A percentile compares a stretch with the other conserved stretches of the same genome.
phyloP scores from a whole-genome alignment of 805 yeast genomes.

The Lipomyces starkeyi region DNA sequence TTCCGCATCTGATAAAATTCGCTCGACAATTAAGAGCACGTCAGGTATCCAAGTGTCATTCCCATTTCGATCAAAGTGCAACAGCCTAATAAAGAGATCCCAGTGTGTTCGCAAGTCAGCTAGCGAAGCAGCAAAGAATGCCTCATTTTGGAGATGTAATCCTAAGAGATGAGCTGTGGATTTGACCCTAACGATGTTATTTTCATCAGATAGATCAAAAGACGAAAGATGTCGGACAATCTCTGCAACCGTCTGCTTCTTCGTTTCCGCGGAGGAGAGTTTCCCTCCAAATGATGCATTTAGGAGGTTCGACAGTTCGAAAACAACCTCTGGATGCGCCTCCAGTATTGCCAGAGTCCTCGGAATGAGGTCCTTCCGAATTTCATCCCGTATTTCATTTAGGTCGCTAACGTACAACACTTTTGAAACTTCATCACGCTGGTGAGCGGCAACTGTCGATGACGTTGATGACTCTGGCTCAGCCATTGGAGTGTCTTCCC shows the following conservation, averaged over 20 bases:
- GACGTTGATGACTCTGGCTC: neutral
- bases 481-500: conserved; percentile 11
- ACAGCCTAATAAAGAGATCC: conserved; percentile 33
- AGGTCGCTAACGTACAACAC: conserved; percentile 32
- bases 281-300: conserved; percentile 30
- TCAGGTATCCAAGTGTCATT: conserved; percentile 59
- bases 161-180: conserved; percentile 41
- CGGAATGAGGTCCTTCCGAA: conserved; percentile 35
- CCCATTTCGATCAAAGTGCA: conserved; percentile 18
- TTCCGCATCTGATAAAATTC: conserved; percentile 60
- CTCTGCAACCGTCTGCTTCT: conserved; percentile 6
- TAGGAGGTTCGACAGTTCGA: conserved; percentile 36
- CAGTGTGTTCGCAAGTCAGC: conserved; percentile 30
- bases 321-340: conserved; percentile 38
- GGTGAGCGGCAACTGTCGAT: conserved; percentile 3
- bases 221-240: conserved; percentile 4
- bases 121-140: conserved; percentile 32
- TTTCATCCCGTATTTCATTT: conserved; percentile 37
- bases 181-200: conserved; percentile 12
- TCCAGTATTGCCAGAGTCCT: conserved; percentile 37
- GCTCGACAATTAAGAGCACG: conserved; percentile 62
- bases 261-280: neutral
- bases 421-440: neutral
- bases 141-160: conserved; percentile 37
- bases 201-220: conserved; percentile 12